Conservation (phyloP, 2,329 filamentous ascomycete genomes). For the Colletotrichum graminicola region DNA sequence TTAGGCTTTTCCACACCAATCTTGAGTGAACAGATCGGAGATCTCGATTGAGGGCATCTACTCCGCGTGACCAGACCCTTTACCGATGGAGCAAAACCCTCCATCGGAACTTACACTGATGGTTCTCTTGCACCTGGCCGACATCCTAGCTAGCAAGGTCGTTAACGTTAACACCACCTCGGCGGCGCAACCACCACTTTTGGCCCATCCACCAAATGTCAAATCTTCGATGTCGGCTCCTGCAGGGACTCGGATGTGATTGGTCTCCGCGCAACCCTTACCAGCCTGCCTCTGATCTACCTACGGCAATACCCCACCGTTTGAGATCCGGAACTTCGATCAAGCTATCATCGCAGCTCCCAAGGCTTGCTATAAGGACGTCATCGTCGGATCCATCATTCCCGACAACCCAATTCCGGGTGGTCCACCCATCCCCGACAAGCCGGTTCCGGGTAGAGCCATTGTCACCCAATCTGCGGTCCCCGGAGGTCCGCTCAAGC, state of each 20-base stretch:
- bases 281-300: slow-evolving; percentile 40
- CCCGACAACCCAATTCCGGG: slow-evolving; percentile 48
- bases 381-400: slow-evolving; percentile 38
- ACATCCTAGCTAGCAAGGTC: slow-evolving; percentile 39
- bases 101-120: slow-evolving; percentile 25
- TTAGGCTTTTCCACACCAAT: neutral
- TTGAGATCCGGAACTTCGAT: slow-evolving; percentile 41
- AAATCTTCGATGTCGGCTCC: slow-evolving; percentile 41
- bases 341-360: slow-evolving; percentile 43
- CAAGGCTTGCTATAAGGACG: slow-evolving; percentile 37
- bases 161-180: slow-evolving; percentile 30
- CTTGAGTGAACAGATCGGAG: neutral
- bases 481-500: slow-evolving; percentile 36
- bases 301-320: slow-evolving; percentile 37
- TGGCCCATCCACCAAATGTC: slow-evolving; percentile 36
- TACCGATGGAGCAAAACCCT: slow-evolving; percentile 4
- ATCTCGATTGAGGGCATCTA: slow-evolving; percentile 15
- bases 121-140: slow-evolving; percentile 38
- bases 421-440: slow-evolving; percentile 49
- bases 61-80: neutral
- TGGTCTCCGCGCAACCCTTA: slow-evolving; percentile 41
- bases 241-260: slow-evolving; percentile 42
- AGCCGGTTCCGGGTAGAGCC: slow-evolving; percentile 48
- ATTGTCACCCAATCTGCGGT: slow-evolving; percentile 43
- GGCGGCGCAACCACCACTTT: slow-evolving; percentile 30